Conservation (phyloP, 2,329 filamentous ascomycete genomes). For the Pseudogymnoascus sp. region DNA sequence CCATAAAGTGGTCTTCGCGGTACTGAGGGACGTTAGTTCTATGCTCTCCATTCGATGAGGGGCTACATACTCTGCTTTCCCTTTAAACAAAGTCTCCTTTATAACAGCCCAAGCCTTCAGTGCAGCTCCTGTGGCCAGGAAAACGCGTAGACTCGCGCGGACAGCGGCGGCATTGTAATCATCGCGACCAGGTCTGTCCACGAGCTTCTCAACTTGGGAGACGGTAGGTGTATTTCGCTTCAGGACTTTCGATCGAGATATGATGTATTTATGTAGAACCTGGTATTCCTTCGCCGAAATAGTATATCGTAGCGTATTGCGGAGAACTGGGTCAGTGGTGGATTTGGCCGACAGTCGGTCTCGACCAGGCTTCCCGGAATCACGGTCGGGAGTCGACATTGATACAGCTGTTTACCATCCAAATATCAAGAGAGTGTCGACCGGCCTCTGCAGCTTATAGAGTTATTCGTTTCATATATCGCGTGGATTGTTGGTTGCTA, state of each 20-base stretch:
- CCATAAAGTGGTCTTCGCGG: conserved; percentile 46
- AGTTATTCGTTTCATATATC: conserved; percentile 6
- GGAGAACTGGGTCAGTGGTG: conserved; percentile 60
- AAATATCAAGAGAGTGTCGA: background rate
- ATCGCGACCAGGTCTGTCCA: conserved; percentile 37
- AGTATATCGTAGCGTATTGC: conserved; percentile 80
- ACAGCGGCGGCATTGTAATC: conserved; percentile 65
- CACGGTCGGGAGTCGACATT: conserved; percentile 5
- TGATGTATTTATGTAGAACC: conserved; percentile 71
- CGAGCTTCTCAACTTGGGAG: conserved; percentile 41
- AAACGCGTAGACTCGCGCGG: conserved; percentile 62
- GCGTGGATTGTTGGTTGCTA: conserved; percentile 3
- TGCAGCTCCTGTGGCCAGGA: conserved; percentile 53
- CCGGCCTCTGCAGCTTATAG: conserved; percentile 3
- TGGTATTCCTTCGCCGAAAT: conserved; percentile 81
- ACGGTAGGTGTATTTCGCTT: conserved; percentile 48
- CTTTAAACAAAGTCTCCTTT: conserved; percentile 38
- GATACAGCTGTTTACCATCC: background rate
- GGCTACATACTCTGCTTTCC: conserved; percentile 24
- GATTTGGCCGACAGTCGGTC: conserved; percentile 22
- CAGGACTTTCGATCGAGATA: conserved; percentile 59
- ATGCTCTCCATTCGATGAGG: background rate
- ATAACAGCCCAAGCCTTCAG: conserved; percentile 56
- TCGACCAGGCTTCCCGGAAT: conserved; percentile 6
- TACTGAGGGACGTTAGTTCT: conserved; percentile 13